These are phyloP conservation scores for Blastobotrys peoriensis DNA, from an alignment of 805 yeast genomes.

Conservation along the genomic window DNA sequence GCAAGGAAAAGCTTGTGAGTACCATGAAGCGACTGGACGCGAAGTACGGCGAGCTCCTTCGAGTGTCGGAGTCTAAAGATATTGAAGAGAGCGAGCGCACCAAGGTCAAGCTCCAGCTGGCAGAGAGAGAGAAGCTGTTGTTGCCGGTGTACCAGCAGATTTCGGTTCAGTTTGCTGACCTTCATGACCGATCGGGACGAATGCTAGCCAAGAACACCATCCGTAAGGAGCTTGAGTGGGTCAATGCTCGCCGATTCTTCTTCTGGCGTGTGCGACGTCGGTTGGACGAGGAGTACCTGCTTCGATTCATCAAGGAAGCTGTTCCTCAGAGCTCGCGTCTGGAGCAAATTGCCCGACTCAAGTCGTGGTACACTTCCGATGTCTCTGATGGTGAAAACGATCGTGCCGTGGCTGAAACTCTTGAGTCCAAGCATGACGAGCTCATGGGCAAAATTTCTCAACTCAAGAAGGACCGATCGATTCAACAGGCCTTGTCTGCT, in stretches of 20 bases:
- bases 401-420: slow-evolving; percentile 73
- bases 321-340: slow-evolving; percentile 57
- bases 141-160: slow-evolving; percentile 88
- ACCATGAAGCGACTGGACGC: slow-evolving; percentile 89
- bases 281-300: slow-evolving; percentile 82
- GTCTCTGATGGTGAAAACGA: slow-evolving; percentile 65
- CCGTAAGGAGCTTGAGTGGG: slow-evolving; percentile 79
- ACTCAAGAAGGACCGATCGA: slow-evolving; percentile 21
- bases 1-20: slow-evolving; percentile 84
- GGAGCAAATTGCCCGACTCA: slow-evolving; percentile 80
- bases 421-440: slow-evolving; percentile 66
- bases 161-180: slow-evolving; percentile 93
- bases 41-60: slow-evolving; percentile 54
- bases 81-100: slow-evolving; percentile 62
- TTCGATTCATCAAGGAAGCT: slow-evolving; percentile 64
- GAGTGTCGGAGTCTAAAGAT: slow-evolving; percentile 46
- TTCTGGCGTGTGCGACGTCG: slow-evolving; percentile 99
- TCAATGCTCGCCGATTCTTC: slow-evolving; percentile 86
- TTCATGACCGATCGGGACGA: slow-evolving; percentile 96
- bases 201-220: slow-evolving; percentile 94
- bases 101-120: slow-evolving; percentile 56
- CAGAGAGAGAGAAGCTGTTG: slow-evolving; percentile 71
- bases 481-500: slow-evolving; percentile 20
- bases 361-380: slow-evolving; percentile 75
- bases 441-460: slow-evolving; percentile 37